Percentiles rank a stretch among this genome's conserved stretches.
Conservation (phyloP, 495 filamentous ascomycete genomes). For the Penicillium psychrofluorescens region DNA sequence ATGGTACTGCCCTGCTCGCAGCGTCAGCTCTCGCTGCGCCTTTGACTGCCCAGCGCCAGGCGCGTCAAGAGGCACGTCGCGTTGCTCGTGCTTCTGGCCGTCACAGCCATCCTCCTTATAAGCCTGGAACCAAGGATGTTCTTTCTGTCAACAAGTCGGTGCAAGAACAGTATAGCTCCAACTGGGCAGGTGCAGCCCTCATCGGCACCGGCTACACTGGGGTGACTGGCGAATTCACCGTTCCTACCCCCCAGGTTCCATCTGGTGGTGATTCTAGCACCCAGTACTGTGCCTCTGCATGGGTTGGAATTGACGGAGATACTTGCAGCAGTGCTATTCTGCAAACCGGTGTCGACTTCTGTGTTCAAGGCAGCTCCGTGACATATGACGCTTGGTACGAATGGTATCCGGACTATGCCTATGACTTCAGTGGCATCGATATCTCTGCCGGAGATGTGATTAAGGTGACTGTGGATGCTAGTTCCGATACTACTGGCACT, state of each 20-base stretch:
- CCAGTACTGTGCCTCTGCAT: slow-evolving; percentile 47
- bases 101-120: slow-evolving; percentile 17
- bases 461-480: slow-evolving; percentile 41
- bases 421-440: slow-evolving; percentile 41
- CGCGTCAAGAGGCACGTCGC: slow-evolving; percentile 6
- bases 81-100: not conserved
- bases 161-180: slow-evolving; percentile 37
- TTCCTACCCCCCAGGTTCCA: slow-evolving; percentile 39
- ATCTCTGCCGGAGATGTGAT: slow-evolving; percentile 49
- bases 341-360: slow-evolving; percentile 52
- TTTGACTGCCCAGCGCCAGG: slow-evolving; percentile 13
- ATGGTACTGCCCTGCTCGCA: slow-evolving; percentile 16
- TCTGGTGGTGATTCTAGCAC: slow-evolving; percentile 26
- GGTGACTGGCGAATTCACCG: slow-evolving; percentile 44
- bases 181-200: slow-evolving; percentile 51
- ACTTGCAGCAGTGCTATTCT: slow-evolving; percentile 46
- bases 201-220: slow-evolving; percentile 34
- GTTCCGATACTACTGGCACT: slow-evolving; percentile 36
- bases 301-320: slow-evolving; percentile 53
- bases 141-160: slow-evolving; percentile 17
- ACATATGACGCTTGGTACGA: slow-evolving; percentile 53
- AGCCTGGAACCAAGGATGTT: slow-evolving; percentile 16
- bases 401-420: slow-evolving; percentile 49
- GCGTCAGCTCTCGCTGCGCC: slow-evolving; percentile 18
- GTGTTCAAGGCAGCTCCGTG: slow-evolving; percentile 21